Percentiles rank a stretch among this genome's conserved stretches.
Conservation (phyloP, 192 early-diverging fungal genomes). For the Umbelopsis sp. region DNA sequence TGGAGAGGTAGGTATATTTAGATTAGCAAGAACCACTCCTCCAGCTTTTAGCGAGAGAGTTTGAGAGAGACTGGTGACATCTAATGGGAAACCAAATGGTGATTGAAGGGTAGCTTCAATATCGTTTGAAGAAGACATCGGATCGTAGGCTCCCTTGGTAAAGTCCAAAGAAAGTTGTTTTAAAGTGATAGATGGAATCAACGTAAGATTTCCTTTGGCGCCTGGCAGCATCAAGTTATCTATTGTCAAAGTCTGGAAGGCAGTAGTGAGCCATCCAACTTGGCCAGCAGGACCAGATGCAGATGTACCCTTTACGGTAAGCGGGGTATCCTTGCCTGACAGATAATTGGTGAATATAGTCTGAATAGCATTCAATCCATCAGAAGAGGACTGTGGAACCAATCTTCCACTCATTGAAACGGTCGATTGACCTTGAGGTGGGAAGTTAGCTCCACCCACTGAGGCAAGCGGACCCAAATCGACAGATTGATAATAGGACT, state of each 20-base stretch:
- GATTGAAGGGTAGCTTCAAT: slow-evolving; percentile 37
- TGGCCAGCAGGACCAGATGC: slow-evolving; percentile 34
- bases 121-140: slow-evolving; percentile 44
- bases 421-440: slow-evolving; percentile 33
- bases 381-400: slow-evolving; percentile 48
- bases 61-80: slow-evolving; percentile 26
- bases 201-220: slow-evolving; percentile 31
- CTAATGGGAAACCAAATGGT: slow-evolving; percentile 48
- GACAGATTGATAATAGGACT: slow-evolving; percentile 44
- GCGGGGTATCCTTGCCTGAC: background rate
- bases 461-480: slow-evolving; percentile 58
- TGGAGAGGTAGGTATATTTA: slow-evolving; percentile 29
- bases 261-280: slow-evolving; percentile 44
- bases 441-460: slow-evolving; percentile 28
- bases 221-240: slow-evolving; percentile 40
- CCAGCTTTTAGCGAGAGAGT: slow-evolving; percentile 29
- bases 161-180: slow-evolving; percentile 52
- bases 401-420: slow-evolving; percentile 56
- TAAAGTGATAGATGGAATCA: slow-evolving; percentile 44
- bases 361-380: slow-evolving; percentile 47
- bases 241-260: slow-evolving; percentile 47
- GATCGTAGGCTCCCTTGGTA: slow-evolving; percentile 48
- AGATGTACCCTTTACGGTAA: slow-evolving; percentile 6
- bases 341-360: slow-evolving; percentile 24
- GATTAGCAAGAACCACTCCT: slow-evolving; percentile 28